Conservation (phyloP, 441 rosid genomes). For the Dalechampia spathulata region DNA sequence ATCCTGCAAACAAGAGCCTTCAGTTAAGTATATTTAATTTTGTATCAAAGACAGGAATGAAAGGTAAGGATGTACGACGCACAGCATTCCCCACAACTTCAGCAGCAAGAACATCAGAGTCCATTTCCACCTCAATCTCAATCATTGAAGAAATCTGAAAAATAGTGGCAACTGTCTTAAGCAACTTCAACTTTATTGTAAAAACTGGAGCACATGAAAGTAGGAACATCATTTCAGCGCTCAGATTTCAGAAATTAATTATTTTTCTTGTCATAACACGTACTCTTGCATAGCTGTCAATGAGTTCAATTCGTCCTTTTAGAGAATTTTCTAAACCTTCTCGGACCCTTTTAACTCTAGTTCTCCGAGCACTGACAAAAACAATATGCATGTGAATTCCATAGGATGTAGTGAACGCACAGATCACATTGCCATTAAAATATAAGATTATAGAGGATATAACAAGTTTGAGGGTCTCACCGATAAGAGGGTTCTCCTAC, state of each 20-base stretch:
- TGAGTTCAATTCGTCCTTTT: constrained; percentile 70
- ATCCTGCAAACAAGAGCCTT: constrained; percentile 45
- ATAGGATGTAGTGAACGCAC: background rate
- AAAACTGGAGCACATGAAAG: too few species aligned
- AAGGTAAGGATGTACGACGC: constrained; percentile 21
- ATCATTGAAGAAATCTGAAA: constrained; percentile 90
- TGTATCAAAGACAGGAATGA: constrained; percentile 1
- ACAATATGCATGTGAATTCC: constrained; percentile 7
- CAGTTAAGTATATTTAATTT: background rate
- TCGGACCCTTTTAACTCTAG: constrained; percentile 68
- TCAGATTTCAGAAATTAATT: too few species aligned
- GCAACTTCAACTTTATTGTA: background rate
- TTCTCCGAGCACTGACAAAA: constrained; percentile 58
- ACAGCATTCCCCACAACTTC: constrained; percentile 78
- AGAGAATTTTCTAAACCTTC: constrained; percentile 80
- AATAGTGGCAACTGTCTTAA: constrained; percentile 6
- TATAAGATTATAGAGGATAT: constrained; percentile 2
- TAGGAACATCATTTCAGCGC: too few species aligned
- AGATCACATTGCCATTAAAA: constrained; percentile 7
- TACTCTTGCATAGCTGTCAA: constrained; percentile 92
- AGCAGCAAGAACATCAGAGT: constrained; percentile 90
- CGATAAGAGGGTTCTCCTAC: constrained; percentile 95
- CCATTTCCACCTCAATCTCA: constrained; percentile 95
- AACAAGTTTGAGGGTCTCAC: constrained; percentile 34
- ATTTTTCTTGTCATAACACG: too few species aligned